Base-by-base conservation (phyloP, 805 yeast species). In the Nakazawaea pomicola region DNA sequence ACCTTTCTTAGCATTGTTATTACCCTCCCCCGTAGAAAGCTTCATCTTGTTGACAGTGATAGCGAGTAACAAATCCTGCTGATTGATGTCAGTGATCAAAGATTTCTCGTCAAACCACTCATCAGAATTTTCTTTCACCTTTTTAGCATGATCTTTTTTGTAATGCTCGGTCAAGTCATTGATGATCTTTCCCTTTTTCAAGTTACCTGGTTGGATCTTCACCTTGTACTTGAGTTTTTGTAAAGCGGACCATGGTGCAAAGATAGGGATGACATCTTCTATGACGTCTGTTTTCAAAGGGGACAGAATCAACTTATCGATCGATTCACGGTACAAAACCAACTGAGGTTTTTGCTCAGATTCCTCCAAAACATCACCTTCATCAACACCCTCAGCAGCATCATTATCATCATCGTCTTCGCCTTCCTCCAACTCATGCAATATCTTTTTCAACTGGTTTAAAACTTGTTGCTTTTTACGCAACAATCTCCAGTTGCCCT, bases 221-320 rank as follows among this genome's bases (percentile, higher is more conserved):
- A 86, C 81, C 57, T 88, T 88, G 62, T 85, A 89, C 53, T 84
- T 80, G 58, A 72, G 76, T 56, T 83, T 83, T 45, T 67, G 71
- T 48, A 93, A 58, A 0, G 97, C 72, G 10, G 75, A 61, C 96
- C 96, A 93, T 2, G 99, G 99, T 0, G 93, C 97, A 69, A 89
- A 91, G 15, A 87, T 79, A 1, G 96, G 95, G 10, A 91, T 73
- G 6, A 84, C 78, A 43, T 79, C 85, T 9, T 68, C 52, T 9
- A 85, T 64, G 3, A 53, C 62, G 53, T 85, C 95, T 1, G 62
- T 55, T 21, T 63, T 53, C 9, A 61, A 56, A 1, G 80, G 79
- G 25, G 72, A 68, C 12, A 67, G 43, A 18, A 72, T 53, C 19
- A 76, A 57, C 1, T 56, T 57, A 4, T 57, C 41, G 12, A 58